Conservation (phyloP, 2,329 filamentous ascomycete genomes). For the Gyromitra esculenta region DNA sequence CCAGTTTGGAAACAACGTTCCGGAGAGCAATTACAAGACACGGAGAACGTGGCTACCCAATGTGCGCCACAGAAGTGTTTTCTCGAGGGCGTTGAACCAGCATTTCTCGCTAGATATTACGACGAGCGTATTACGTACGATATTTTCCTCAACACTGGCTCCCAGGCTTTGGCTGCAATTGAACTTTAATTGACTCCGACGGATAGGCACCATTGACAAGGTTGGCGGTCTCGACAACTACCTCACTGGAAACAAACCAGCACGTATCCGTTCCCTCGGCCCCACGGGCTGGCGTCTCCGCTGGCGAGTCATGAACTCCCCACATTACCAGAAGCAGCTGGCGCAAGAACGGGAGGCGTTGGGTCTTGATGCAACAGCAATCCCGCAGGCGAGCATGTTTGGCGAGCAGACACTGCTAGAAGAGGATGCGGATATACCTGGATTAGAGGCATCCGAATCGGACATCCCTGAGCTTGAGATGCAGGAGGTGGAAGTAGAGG, state of each 20-base stretch:
- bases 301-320: constrained; percentile 87
- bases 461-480: constrained; percentile 57
- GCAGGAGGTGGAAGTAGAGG: constrained; percentile 62
- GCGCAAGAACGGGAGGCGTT: constrained; percentile 71
- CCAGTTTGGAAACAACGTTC: constrained; percentile 81
- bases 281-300: constrained; percentile 89
- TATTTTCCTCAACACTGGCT: background rate
- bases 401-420: constrained; percentile 59
- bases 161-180: background rate
- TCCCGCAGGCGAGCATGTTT: constrained; percentile 57
- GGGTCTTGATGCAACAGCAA: constrained; percentile 68
- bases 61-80: constrained; percentile 73
- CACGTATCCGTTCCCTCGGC: constrained; percentile 84
- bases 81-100: constrained; percentile 70
- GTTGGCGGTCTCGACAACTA: constrained; percentile 92
- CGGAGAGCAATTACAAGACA: constrained; percentile 74
- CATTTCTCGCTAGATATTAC: constrained; percentile 75
- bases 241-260: constrained; percentile 80
- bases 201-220: constrained; percentile 73
- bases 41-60: constrained; percentile 80
- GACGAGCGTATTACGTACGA: constrained; percentile 71
- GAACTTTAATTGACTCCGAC: background rate
- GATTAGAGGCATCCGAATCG: constrained; percentile 44
- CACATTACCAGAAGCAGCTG: constrained; percentile 72
- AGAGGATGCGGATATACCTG: constrained; percentile 62